Evolutionary conservation across 768 basidiomycete genomes (phyloP), one percentile per base, ranked within the genome.

Genomic region (Podaxis rugospora): DNA sequence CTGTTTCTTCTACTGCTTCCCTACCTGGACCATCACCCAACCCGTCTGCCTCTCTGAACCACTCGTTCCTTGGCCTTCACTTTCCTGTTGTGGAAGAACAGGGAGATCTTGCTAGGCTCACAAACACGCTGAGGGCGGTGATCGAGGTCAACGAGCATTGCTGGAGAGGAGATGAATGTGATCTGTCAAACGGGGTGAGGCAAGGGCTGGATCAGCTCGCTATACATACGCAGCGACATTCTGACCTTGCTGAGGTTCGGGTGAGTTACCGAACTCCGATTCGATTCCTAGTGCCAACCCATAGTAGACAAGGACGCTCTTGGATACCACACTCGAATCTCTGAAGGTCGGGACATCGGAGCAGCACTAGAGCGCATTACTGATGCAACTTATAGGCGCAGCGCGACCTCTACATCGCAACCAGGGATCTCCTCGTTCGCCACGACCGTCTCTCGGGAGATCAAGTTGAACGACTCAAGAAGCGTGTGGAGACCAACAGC

Each of bases 401-500:
- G 74, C 85, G 92, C 28, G 92, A 95, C 70, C 78, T 98, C 6
- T 95, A 94, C 70, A 77, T 94, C 53, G 88, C 93, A 5, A 89
- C 89, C 69, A 85, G 92, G 39, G 95, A 97, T 67, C 80, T 96
- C 5, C 90, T 95, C 69, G 78, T 88, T 56, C 86, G 95, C 21
- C 89, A 93, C 65, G 93, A 95, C 64, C 86, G 92, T n/a, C 80
- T 95, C 46, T 92, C 93, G 0, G 80, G 86, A 40, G 96, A 98
- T 68, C 87, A 90, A 64, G 92, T 94, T 1, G 94, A 97, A 61
- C 82, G 89, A 37, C 77, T 98, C 61, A 88, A 88, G 74, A 95
- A 93, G 69, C 88, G 92, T 37, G 87, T 95, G 35, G 93, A 95
- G 59, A 75, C 76, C 0, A 90, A 83, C 57, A 84, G 87, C 2